These are phyloP conservation scores for Paraurostyla sp. DNA, from an alignment of 73 alveolate genomes.

Conservation along the genomic window DNA sequence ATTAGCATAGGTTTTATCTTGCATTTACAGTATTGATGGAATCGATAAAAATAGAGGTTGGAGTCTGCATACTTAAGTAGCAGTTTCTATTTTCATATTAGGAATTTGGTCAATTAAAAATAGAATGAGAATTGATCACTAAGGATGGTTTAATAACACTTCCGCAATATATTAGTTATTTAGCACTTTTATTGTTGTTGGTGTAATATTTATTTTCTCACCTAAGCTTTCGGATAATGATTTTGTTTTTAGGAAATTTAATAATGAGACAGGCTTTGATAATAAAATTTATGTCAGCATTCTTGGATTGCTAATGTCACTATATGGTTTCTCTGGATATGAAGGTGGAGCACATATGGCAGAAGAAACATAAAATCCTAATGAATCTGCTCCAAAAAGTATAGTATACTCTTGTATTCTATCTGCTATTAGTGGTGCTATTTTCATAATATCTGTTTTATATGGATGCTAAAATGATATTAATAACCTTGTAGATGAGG, in stretches of 20 bases:
- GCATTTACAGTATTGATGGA: neutral
- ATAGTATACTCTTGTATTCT: neutral
- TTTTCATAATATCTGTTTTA: neutral
- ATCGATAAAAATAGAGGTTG: neutral
- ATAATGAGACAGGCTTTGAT: neutral
- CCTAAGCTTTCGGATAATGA: neutral
- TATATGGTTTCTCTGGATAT: slow-evolving; percentile 12
- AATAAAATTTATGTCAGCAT: neutral
- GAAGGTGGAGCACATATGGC: slow-evolving; percentile 11
- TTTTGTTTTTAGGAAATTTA: neutral
- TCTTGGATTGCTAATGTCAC: neutral
- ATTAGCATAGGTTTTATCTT: neutral
- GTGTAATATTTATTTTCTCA: neutral
- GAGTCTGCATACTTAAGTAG: neutral
- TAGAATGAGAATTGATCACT: neutral
- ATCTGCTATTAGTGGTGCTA: neutral
- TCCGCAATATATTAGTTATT: slow-evolving; percentile 5
- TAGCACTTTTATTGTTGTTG: neutral
- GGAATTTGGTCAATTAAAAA: neutral
- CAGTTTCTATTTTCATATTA: neutral
- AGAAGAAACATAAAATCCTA: slow-evolving; percentile 19
- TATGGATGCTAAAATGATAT: neutral
- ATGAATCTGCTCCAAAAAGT: neutral
- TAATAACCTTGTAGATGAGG: neutral
- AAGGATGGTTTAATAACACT: slow-evolving; percentile 23